Evolutionary conservation across 2,329 filamentous ascomycete genomes (phyloP).

Genomic region (Verticillium klebahnii): DNA sequence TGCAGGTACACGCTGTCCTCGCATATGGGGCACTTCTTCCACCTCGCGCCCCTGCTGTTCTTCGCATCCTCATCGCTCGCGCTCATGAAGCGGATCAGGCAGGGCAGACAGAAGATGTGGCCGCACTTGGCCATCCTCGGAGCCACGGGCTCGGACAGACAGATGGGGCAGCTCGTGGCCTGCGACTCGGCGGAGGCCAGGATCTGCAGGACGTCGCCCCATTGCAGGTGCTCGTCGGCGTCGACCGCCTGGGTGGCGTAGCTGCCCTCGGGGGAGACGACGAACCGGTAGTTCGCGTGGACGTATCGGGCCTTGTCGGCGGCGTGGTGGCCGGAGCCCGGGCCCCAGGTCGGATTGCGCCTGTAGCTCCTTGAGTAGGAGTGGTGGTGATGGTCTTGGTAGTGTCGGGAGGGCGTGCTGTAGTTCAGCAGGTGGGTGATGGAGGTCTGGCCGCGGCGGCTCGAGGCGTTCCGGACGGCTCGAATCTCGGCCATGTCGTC

Average conservation of each 20-base stretch:
- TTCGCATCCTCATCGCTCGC: slow-evolving; percentile 67
- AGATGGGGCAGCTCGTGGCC: slow-evolving; percentile 86
- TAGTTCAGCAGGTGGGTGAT: slow-evolving; percentile 98
- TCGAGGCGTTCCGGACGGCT: slow-evolving; percentile 52
- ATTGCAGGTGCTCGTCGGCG: slow-evolving; percentile 85
- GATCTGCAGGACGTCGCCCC: slow-evolving; percentile 86
- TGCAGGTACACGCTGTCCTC: slow-evolving; percentile 91
- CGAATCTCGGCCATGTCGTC: slow-evolving; percentile 80
- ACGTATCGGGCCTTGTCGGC: slow-evolving; percentile 87
- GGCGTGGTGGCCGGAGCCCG: slow-evolving; percentile 84
- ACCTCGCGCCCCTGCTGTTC: slow-evolving; percentile 67
- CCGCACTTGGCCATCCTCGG: slow-evolving; percentile 96
- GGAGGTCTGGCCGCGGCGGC: slow-evolving; percentile 86
- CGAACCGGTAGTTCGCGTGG: slow-evolving; percentile 95
- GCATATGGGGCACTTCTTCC: slow-evolving; percentile 96
- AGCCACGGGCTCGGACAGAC: slow-evolving; percentile 85
- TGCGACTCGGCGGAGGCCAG: slow-evolving; percentile 89
- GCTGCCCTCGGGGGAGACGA: slow-evolving; percentile 76
- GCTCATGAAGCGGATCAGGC: slow-evolving; percentile 93
- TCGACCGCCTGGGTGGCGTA: slow-evolving; percentile 80
- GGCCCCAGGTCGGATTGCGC: slow-evolving; percentile 74
- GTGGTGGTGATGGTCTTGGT: slow-evolving; percentile 52
- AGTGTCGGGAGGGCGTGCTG: slow-evolving; percentile 69
- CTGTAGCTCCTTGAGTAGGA: slow-evolving; percentile 54
- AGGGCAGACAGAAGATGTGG: slow-evolving; percentile 94